phyloP scores from a whole-genome alignment of 179 eudicot genomes.

The Beta macrorhiza region DNA sequence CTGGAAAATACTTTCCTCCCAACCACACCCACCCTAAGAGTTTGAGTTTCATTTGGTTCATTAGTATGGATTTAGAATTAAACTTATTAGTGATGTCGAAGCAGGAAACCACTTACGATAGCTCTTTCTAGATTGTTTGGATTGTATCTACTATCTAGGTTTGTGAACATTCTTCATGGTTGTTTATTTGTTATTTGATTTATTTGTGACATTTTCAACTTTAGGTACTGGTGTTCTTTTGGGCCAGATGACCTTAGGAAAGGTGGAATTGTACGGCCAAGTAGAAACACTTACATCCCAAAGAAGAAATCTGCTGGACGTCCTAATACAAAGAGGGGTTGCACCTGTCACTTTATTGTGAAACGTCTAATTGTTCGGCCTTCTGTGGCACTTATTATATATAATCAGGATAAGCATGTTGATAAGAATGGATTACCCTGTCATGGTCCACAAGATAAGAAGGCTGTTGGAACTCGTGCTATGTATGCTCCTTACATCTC shows the following conservation, averaged over 20 bases:
- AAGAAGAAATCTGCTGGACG: conserved; percentile 77
- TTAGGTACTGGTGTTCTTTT: conserved; percentile 97
- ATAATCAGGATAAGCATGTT: conserved; percentile 82
- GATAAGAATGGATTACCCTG: conserved; percentile 83
- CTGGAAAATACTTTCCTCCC: too few species aligned
- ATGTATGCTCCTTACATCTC: conserved; percentile 96
- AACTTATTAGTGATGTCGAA: too few species aligned
- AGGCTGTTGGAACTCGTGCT: conserved; percentile 86
- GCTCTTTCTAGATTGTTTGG: too few species aligned
- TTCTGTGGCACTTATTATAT: conserved; percentile 77
- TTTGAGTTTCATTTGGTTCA: too few species aligned
- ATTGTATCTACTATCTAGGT: too few species aligned
- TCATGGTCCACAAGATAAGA: conserved; percentile 90
- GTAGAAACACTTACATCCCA: conserved; percentile 60
- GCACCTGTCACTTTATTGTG: conserved; percentile 88
- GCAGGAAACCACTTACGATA: too few species aligned
- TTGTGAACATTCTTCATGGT: background rate
- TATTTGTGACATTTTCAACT: conserved; percentile 13
- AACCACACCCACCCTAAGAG: too few species aligned
- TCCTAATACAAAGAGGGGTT: conserved; percentile 86
- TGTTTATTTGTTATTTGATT: background rate
- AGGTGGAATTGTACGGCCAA: conserved; percentile 85
- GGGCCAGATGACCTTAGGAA: conserved; percentile 93
- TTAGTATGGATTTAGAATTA: too few species aligned
- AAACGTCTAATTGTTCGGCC: conserved; percentile 89